Conservation (phyloP, 208 protist genomes). For the Acanthamoeba quina region DNA sequence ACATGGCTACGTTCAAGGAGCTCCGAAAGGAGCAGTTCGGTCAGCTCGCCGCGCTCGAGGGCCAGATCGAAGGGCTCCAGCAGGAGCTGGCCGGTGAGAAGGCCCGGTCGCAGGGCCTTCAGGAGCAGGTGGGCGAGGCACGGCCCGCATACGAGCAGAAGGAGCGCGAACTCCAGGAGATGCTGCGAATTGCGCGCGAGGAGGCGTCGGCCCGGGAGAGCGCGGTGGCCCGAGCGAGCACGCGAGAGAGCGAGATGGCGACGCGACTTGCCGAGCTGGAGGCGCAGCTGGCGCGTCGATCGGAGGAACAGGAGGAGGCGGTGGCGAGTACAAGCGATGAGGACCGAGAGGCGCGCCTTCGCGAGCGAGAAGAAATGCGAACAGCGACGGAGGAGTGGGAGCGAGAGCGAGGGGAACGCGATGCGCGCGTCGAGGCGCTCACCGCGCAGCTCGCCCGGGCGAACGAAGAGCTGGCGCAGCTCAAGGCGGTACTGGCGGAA, state of each 20-base stretch:
- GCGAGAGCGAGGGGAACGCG: background rate
- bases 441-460: background rate
- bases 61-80: background rate
- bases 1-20: slow-evolving; percentile 3
- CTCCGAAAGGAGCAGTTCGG: slow-evolving; percentile 4
- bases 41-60: background rate
- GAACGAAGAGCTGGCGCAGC: background rate
- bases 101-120: background rate
- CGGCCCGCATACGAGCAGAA: background rate
- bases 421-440: background rate
- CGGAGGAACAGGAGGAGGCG: background rate
- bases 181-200: background rate
- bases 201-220: background rate
- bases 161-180: background rate
- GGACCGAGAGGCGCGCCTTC: background rate
- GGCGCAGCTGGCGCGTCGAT: background rate
- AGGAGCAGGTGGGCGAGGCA: background rate
- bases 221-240: background rate
- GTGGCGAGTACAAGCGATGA: background rate
- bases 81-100: background rate
- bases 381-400: background rate
- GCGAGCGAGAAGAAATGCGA: background rate
- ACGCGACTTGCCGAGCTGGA: background rate
- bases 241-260: background rate
- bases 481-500: background rate